Evolutionary conservation across 2,329 filamentous ascomycete species (phyloP).

Genomic region (Emmonsia crescens): DNA sequence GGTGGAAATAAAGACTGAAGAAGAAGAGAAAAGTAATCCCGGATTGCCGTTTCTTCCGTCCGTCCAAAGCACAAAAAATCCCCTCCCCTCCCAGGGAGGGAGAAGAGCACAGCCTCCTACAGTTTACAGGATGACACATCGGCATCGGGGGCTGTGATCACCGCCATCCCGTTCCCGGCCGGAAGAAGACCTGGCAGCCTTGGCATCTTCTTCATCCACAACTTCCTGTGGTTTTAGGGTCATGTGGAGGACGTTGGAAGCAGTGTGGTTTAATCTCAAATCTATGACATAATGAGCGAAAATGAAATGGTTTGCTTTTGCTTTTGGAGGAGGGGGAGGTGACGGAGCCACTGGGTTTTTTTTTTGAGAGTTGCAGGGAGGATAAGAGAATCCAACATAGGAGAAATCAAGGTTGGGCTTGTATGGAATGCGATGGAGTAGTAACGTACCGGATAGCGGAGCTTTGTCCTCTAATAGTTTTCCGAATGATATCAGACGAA

Average conservation of each 20-base stretch:
- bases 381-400: background rate
- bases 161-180: constrained; percentile 43
- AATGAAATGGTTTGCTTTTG: background rate
- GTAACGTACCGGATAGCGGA: constrained; percentile 61
- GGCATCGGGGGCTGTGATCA: constrained; percentile 49
- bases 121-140: constrained; percentile 51
- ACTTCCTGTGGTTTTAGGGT: constrained; percentile 77
- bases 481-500: constrained; percentile 84
- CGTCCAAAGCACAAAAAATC: background rate
- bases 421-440: background rate
- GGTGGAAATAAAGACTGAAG: background rate
- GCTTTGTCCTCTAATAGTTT: constrained; percentile 84
- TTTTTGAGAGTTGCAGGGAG: background rate
- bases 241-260: constrained; percentile 87
- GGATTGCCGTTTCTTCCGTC: background rate
- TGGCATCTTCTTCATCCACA: constrained; percentile 68
- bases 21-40: background rate
- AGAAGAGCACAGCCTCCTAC: background rate
- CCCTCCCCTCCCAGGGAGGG: background rate
- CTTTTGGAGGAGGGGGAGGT: background rate
- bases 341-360: too few relatives aligned
- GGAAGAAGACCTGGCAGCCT: constrained; percentile 47
- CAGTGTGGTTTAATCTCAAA: constrained; percentile 63
- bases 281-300: constrained; percentile 41
- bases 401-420: background rate